Evolutionary conservation across 306 rosid species (phyloP).

Genomic region (Lotus japonicus): DNA sequence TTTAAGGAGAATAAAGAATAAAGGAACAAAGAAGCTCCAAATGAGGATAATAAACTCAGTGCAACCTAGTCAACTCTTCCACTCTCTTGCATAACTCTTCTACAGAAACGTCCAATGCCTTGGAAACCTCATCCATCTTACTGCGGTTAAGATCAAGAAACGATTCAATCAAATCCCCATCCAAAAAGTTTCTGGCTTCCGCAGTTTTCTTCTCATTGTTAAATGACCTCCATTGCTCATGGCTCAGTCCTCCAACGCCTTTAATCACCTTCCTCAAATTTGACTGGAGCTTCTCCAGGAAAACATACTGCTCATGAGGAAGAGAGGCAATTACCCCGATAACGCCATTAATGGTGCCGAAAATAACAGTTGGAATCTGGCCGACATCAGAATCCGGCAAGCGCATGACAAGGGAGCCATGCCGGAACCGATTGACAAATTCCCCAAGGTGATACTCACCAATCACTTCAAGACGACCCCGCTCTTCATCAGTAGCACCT

Average conservation of each 20-base stretch:
- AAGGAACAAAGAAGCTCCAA: slow-evolving; percentile 12
- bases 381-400: slow-evolving; percentile 93
- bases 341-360: slow-evolving; percentile 92
- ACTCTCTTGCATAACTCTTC: slow-evolving; percentile 97
- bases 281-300: slow-evolving; percentile 90
- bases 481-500: slow-evolving; percentile 91
- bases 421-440: slow-evolving; percentile 73
- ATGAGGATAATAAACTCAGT: slow-evolving; percentile 34
- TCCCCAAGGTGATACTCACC: slow-evolving; percentile 96
- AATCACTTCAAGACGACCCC: slow-evolving; percentile 84
- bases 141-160: slow-evolving; percentile 81
- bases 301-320: slow-evolving; percentile 76
- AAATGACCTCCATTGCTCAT: slow-evolving; percentile 98
- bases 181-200: slow-evolving; percentile 81
- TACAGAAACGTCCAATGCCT: slow-evolving; percentile 63
- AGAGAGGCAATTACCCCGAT: slow-evolving; percentile 97
- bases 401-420: slow-evolving; percentile 90
- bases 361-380: slow-evolving; percentile 89
- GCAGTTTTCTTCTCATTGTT: slow-evolving; percentile 82
- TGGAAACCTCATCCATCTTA: slow-evolving; percentile 89
- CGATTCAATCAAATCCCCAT: slow-evolving; percentile 94
- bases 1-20: background rate
- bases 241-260: slow-evolving; percentile 95
- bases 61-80: slow-evolving; percentile 91
- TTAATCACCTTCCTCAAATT: slow-evolving; percentile 84